Conservation (phyloP, 1,284 basidiomycete genomes). For the Austropuccinia psidii region DNA sequence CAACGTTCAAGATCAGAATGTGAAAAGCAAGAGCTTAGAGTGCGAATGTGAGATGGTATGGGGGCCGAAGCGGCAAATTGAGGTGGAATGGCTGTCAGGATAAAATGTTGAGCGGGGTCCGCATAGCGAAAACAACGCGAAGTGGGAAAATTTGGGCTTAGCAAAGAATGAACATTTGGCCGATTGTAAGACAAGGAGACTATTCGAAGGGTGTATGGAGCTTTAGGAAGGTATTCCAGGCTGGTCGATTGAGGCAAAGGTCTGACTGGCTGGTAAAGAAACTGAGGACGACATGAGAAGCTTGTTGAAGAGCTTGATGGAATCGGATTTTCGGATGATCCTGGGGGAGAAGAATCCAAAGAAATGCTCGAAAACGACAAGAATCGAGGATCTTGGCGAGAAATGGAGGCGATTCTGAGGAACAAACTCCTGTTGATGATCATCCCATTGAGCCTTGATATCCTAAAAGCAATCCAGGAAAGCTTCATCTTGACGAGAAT, state of each 20-base stretch:
- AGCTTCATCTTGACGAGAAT: no score
- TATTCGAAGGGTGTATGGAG: slow-evolving; percentile 9
- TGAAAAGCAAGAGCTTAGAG: slow-evolving; percentile 22
- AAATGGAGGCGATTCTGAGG: no score
- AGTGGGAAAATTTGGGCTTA: not conserved
- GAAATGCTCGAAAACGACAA: no score
- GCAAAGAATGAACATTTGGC: not conserved
- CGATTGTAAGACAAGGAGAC: slow-evolving; percentile 20
- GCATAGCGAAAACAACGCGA: not conserved
- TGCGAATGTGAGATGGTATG: not conserved
- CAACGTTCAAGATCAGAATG: not conserved
- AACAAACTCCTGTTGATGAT: no score
- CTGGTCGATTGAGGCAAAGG: not conserved
- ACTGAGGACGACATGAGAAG: no score
- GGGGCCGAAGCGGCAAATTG: not conserved
- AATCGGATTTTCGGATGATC: no score
- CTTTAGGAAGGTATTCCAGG: not conserved
- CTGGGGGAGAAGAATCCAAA: no score
- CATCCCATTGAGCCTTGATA: no score
- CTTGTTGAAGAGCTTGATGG: no score
- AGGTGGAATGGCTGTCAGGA: not conserved
- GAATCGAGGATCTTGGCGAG: no score
- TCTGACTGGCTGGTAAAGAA: not conserved
- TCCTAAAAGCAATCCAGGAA: no score
- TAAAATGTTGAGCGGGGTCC: not conserved